A percentile compares a stretch with the other conserved stretches of the same genome.
phyloP scores from a whole-genome alignment of 2,329 filamentous ascomycete species.

The Colletotrichum higginsianum region DNA sequence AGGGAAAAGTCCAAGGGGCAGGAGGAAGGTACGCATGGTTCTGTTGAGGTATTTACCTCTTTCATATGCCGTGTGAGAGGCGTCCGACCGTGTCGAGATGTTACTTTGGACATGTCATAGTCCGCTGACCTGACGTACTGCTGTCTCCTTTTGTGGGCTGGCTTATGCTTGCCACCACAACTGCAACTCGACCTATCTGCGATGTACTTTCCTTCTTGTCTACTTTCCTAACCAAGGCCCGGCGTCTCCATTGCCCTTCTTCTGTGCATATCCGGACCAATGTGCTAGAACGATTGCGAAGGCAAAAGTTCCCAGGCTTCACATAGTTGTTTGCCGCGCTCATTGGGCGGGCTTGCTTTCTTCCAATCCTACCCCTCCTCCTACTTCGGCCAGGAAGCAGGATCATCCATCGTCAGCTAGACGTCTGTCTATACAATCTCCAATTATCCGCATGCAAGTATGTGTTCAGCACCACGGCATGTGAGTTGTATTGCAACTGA shows the following conservation, averaged over 20 bases:
- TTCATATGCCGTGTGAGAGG: neutral
- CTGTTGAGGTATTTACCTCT: too few species aligned
- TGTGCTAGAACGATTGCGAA: neutral
- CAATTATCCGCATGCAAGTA: neutral
- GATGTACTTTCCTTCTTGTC: neutral
- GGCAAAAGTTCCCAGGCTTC: neutral
- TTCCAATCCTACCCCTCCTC: neutral
- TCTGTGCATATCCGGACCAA: constrained; percentile 4
- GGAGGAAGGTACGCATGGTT: neutral
- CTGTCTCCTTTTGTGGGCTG: neutral
- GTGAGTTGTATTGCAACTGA: neutral
- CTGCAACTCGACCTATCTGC: neutral
- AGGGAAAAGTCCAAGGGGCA: neutral
- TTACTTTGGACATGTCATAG: constrained; percentile 21
- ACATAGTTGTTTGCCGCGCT: neutral
- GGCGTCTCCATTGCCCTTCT: neutral
- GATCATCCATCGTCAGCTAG: neutral
- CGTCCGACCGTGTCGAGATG: neutral
- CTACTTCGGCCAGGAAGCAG: neutral
- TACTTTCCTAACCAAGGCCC: neutral
- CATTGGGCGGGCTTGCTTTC: neutral
- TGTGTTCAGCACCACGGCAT: neutral
- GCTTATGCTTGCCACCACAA: neutral
- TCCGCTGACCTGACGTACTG: constrained; percentile 20
- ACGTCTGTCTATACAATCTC: neutral